Evolutionary conservation across 768 basidiomycete species (phyloP).

Genomic region (Infundibulicybe gibba): DNA sequence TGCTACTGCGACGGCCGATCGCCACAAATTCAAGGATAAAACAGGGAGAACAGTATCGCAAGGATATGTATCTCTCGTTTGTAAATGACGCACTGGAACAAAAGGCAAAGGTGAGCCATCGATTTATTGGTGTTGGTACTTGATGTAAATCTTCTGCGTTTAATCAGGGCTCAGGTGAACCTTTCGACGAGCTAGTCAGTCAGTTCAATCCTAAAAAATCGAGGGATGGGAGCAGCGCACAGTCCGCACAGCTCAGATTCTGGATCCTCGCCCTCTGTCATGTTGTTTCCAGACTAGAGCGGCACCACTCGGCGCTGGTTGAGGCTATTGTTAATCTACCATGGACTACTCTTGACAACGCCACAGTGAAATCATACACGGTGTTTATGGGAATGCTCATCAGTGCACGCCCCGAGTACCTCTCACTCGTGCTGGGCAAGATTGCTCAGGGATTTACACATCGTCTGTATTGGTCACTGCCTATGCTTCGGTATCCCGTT

Average conservation of each 20-base stretch:
- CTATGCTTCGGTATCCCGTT: background rate
- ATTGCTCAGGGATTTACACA: constrained; percentile 85
- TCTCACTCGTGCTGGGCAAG: constrained; percentile 77
- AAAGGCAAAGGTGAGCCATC: constrained; percentile 56
- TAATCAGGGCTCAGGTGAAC: constrained; percentile 61
- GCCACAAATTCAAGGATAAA: constrained; percentile 78
- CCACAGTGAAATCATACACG: constrained; percentile 84
- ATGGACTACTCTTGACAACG: constrained; percentile 88
- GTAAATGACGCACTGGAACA: constrained; percentile 78
- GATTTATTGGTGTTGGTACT: too few relatives aligned
- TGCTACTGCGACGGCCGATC: constrained; percentile 50
- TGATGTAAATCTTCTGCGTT: too few relatives aligned
- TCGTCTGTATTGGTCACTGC: constrained; percentile 51
- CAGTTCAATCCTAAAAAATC: constrained; percentile 67
- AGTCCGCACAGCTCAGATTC: constrained; percentile 58
- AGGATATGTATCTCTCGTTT: constrained; percentile 83
- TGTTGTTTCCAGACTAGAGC: constrained; percentile 87
- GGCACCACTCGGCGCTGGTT: constrained; percentile 73
- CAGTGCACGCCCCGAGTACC: constrained; percentile 88
- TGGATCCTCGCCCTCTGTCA: constrained; percentile 90
- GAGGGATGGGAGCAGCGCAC: constrained; percentile 24
- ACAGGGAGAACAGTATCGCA: constrained; percentile 71
- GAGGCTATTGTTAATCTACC: constrained; percentile 85
- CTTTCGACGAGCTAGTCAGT: constrained; percentile 86
- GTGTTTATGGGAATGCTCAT: constrained; percentile 89